Conservation (phyloP, 371 early-diverging fungal genomes). For the Mucor piriformis region DNA sequence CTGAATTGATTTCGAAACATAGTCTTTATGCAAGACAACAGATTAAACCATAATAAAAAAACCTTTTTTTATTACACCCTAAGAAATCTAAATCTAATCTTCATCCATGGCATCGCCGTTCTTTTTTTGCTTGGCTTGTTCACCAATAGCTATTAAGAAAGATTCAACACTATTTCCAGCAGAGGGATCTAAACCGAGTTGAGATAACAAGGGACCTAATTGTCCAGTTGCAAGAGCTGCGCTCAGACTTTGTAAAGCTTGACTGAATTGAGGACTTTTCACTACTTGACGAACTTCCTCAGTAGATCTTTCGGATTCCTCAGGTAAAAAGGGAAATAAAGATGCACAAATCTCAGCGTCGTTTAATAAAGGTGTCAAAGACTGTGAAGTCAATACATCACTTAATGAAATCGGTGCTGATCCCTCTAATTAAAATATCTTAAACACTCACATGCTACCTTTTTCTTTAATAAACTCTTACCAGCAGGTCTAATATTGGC, state of each 20-base stretch:
- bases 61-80: background rate
- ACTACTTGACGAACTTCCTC: conserved; percentile 62
- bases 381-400: conserved; percentile 55
- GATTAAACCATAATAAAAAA: background rate
- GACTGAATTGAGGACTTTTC: conserved; percentile 70
- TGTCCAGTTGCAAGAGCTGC: conserved; percentile 70
- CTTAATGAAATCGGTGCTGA: conserved; percentile 19
- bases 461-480: background rate
- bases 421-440: background rate
- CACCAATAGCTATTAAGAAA: conserved; percentile 64
- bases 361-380: conserved; percentile 57
- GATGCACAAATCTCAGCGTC: conserved; percentile 54
- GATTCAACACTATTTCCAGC: conserved; percentile 70
- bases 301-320: conserved; percentile 41
- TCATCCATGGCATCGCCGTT: conserved; percentile 32
- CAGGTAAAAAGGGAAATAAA: conserved; percentile 67
- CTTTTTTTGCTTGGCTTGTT: conserved; percentile 52
- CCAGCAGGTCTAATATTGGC: conserved; percentile 15
- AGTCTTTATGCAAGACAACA: conserved; percentile 14
- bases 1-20: conserved; percentile 31
- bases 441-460: background rate
- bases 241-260: conserved; percentile 64
- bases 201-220: conserved; percentile 64
- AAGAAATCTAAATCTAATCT: conserved; percentile 8
- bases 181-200: conserved; percentile 64